Evolutionary conservation across 2,329 filamentous ascomycete genomes (phyloP).

Genomic region (Aspergillus thermomutatus): DNA sequence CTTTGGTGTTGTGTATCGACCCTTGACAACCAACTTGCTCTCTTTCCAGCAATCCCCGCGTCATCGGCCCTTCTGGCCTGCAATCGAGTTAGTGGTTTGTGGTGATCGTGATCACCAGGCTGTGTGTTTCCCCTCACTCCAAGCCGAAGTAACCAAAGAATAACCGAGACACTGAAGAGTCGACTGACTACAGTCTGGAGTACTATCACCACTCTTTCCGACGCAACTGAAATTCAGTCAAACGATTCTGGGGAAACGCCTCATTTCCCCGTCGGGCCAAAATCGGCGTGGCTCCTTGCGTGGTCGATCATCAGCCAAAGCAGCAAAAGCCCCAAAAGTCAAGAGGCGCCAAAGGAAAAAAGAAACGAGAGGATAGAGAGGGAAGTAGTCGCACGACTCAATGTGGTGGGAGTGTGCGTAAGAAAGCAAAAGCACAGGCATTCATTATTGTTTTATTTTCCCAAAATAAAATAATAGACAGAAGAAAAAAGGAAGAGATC

Average conservation of each 20-base stretch:
- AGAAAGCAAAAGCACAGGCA: neutral
- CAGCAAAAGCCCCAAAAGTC: constrained; percentile 10
- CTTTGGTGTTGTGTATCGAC: neutral
- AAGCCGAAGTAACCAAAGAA: neutral
- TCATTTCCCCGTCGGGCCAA: neutral
- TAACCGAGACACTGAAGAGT: neutral
- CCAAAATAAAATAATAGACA: constrained; percentile 8
- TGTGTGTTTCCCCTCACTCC: neutral
- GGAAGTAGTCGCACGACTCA: neutral
- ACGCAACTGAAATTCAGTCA: neutral
- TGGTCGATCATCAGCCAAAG: constrained; percentile 21
- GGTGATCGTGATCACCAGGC: constrained; percentile 7
- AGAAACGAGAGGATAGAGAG: neutral
- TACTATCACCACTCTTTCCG: neutral
- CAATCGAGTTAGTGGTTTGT: constrained; percentile 1
- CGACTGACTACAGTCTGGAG: neutral
- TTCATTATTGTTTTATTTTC: neutral
- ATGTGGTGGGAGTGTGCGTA: constrained; percentile 14
- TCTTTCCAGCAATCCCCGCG: constrained; percentile 2
- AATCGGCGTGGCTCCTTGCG: constrained; percentile 15
- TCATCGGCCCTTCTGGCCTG: constrained; percentile 17
- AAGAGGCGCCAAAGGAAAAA: neutral
- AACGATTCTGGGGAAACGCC: neutral
- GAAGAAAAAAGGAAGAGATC: neutral
- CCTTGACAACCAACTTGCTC: neutral